Base-by-base conservation (phyloP, 805 yeast genomes). In the Millerozyma miso region DNA sequence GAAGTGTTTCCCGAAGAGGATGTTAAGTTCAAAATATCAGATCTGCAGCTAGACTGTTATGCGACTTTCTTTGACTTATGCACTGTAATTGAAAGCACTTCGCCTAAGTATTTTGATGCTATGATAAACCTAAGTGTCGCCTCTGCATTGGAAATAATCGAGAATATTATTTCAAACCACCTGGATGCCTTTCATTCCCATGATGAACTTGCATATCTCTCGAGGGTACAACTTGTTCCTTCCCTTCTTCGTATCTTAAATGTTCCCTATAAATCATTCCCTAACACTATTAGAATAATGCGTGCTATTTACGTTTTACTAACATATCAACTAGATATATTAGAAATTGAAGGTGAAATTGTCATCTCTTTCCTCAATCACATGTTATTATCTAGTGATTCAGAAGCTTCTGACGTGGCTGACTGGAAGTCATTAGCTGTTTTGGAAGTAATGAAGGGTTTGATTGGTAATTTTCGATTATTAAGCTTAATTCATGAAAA, bases 111-210 rank as follows among this genome's bases (percentile, higher is more conserved):
- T 49, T 60, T 88, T 42, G 76, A 76, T 20, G 51, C 44, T 61
- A 80, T 52, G 63, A 74, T 42, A 56, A 84, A 29, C 72, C 85
- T 36, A 77, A 83, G 60, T 74, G 80, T 37, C 74, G 43, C 50
- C n/a, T 54, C 88, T 45, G 88, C 88, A 0, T 74, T 93, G 40
- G 99, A 91, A 56, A 74, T 91, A 20, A 60, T 93, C 17, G 98
- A 93, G 62, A 84, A 84, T 43, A 73, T 90, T 3, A 62, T 93
- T 26, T 73, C 81, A 12, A 81, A 81, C 55, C 88, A 88, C 54
- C 67, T 71, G 14, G 47, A 54, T 0, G 54, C 81, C 2, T 87
- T 91, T 55, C 59, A 72, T 14, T 42, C 59, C 2, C 88, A 83
- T 49, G 64, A 58, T 1, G 96, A 88, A 52, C 70, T 91, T 31